Percentiles rank a stretch among this genome's conserved stretches.
phyloP scores from a whole-genome alignment of 2,329 filamentous ascomycete species.

The Aspergillus latus region DNA sequence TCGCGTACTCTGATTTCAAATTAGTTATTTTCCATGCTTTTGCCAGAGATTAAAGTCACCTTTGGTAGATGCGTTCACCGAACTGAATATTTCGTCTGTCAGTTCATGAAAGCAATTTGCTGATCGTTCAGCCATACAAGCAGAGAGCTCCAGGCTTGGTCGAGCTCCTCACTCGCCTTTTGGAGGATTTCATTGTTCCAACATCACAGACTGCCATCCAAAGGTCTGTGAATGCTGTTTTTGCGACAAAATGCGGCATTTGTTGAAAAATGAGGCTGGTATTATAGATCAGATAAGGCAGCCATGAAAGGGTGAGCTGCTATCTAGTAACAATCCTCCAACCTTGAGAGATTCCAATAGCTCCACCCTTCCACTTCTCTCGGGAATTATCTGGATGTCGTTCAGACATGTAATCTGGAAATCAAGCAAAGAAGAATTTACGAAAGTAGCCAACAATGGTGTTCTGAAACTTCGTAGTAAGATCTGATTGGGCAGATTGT shows the following conservation, averaged over 20 bases:
- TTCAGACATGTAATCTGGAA: background rate
- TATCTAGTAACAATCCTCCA: constrained; percentile 17
- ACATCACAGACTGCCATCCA: background rate
- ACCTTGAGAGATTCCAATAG: constrained; percentile 9
- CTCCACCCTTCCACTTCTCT: constrained; percentile 9
- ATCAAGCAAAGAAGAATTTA: background rate
- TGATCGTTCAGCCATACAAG: background rate
- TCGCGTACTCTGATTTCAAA: background rate
- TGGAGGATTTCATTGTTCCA: constrained; percentile 22
- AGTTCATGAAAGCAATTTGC: background rate
- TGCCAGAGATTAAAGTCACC: background rate
- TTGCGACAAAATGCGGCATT: constrained; percentile 22
- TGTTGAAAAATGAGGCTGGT: constrained; percentile 13
- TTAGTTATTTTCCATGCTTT: background rate
- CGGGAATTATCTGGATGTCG: background rate
- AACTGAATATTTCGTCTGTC: background rate
- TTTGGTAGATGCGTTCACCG: background rate
- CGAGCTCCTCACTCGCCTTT: background rate
- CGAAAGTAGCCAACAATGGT: constrained; percentile 7
- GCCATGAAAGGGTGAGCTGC: background rate
- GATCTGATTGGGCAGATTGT: background rate
- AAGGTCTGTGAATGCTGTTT: constrained; percentile 13
- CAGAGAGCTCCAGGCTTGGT: background rate
- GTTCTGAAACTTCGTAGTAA: background rate
- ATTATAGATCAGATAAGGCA: background rate